A percentile compares a stretch with the other conserved stretches of the same genome.
Evolutionary conservation across 768 basidiomycete genomes (phyloP).

Genomic region (Sarcodon sp.): DNA sequence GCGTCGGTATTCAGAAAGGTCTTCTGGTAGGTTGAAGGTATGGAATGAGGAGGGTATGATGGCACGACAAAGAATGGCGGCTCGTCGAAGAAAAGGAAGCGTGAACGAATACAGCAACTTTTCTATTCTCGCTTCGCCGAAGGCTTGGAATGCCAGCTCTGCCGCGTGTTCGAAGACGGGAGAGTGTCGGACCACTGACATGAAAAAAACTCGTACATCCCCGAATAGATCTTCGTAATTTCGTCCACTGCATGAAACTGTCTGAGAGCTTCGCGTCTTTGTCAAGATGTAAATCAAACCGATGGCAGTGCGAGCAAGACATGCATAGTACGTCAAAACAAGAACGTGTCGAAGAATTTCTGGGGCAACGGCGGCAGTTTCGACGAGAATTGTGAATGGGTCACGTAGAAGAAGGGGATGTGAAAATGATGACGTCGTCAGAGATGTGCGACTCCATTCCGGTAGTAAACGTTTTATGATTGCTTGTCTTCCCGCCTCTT

Average conservation of each 20-base stretch:
- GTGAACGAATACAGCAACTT: constrained; percentile 81
- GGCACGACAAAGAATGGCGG: constrained; percentile 73
- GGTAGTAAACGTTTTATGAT: constrained; percentile 85
- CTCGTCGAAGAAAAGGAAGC: constrained; percentile 82
- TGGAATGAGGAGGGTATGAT: constrained; percentile 54
- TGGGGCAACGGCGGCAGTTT: constrained; percentile 82
- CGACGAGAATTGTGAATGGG: constrained; percentile 81
- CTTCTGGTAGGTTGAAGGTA: constrained; percentile 28
- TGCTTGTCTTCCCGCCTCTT: constrained; percentile 67
- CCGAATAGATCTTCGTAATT: constrained; percentile 68
- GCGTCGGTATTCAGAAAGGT: constrained; percentile 65
- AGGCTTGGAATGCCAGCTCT: constrained; percentile 63
- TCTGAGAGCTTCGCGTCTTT: constrained; percentile 41
- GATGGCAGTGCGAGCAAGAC: constrained; percentile 75
- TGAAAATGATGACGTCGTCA: constrained; percentile 53
- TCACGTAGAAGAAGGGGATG: constrained; percentile 82
- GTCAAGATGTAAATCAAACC: constrained; percentile 75
- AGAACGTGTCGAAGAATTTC: constrained; percentile 84
- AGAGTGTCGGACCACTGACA: constrained; percentile 83
- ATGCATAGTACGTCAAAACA: constrained; percentile 84
- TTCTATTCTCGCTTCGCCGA: constrained; percentile 77
- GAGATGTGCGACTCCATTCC: constrained; percentile 82
- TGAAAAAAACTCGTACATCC: constrained; percentile 80
- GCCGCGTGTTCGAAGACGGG: constrained; percentile 80
- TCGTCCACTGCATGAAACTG: constrained; percentile 32